These are phyloP conservation scores for Fusarium bactridioides DNA, from an alignment of 2,329 filamentous ascomycete species.

Conservation along the genomic window DNA sequence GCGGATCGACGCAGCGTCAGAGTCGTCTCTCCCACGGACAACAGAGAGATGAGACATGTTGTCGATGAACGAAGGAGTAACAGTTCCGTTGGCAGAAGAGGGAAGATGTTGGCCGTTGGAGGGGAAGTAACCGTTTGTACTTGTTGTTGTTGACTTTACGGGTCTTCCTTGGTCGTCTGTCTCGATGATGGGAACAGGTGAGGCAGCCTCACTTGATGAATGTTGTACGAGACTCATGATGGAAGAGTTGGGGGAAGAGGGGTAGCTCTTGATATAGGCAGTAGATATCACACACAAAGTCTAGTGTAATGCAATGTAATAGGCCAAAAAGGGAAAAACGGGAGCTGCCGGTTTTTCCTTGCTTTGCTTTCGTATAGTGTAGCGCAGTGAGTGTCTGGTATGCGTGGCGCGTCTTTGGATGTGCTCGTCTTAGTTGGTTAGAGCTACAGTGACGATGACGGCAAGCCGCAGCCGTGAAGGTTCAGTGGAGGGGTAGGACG, in stretches of 20 bases:
- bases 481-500: constrained; percentile 23
- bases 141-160: constrained; percentile 40
- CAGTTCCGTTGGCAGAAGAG: constrained; percentile 40
- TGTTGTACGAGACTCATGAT: constrained; percentile 37
- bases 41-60: constrained; percentile 62
- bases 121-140: constrained; percentile 42
- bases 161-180: constrained; percentile 43
- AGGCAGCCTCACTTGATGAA: constrained; percentile 33
- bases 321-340: constrained; percentile 18
- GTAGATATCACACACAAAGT: background rate
- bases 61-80: constrained; percentile 28
- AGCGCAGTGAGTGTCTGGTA: background rate
- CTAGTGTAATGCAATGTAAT: background rate
- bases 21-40: constrained; percentile 50
- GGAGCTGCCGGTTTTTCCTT: constrained; percentile 18
- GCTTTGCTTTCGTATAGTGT: background rate
- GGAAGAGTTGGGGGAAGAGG: constrained; percentile 14
- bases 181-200: constrained; percentile 43
- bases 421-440: constrained; percentile 15
- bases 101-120: constrained; percentile 27
- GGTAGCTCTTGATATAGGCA: constrained; percentile 11
- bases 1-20: constrained; percentile 41
- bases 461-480: constrained; percentile 19
- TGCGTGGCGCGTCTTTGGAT: constrained; percentile 10
- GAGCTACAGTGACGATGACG: constrained; percentile 22